Evolutionary conservation across 2,329 filamentous ascomycete species (phyloP), one percentile per base, ranked within the genome.

Genomic region (Sclerotinia minor): DNA sequence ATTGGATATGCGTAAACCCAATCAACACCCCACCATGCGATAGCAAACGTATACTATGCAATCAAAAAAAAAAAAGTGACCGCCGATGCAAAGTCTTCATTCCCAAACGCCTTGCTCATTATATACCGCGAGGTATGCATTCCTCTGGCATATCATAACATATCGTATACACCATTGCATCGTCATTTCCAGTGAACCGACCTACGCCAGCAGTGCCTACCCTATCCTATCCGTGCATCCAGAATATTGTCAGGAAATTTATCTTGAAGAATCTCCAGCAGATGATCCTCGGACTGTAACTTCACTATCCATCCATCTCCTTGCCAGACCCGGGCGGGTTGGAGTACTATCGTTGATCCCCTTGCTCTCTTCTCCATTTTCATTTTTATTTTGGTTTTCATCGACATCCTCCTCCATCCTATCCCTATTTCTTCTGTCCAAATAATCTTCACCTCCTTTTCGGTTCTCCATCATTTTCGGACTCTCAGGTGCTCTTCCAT

Each of bases 321-420:
- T 65, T 21, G 21, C 50, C 2, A 66, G 19, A 32, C 53, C 63
- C 32, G 64, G 63, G 11, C 67, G 63, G 38, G 26, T 47, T 29
- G 41, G 32, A 7, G 44, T 29, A 21, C 54, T 49, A n/a, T 49
- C 55, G 21, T 71, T 60, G 70, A 65, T 59, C 67, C 69, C 57
- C 71, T 71, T 49, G 32, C 64, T 69, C 68, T 68, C 38, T 69
- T 54, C 41, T 45, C 54, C 32, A 70, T 59, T 26, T 15, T 52
- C 63, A 70, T 55, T 63, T 69, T 67, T 13, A 64, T 59, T 67
- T 15, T 41, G 38, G 69, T 58, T 65, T 69, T 67, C n/a, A 64
- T 59, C 65, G 24, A 19, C 57, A 17, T 53, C 26, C 44, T 38
- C 29, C 64, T 66, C 44, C 63, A 65, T 17, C 38, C 38, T 17